These are phyloP conservation scores for Trichoderma sp. DNA, from an alignment of 2,329 filamentous ascomycete species.

Conservation along the genomic window DNA sequence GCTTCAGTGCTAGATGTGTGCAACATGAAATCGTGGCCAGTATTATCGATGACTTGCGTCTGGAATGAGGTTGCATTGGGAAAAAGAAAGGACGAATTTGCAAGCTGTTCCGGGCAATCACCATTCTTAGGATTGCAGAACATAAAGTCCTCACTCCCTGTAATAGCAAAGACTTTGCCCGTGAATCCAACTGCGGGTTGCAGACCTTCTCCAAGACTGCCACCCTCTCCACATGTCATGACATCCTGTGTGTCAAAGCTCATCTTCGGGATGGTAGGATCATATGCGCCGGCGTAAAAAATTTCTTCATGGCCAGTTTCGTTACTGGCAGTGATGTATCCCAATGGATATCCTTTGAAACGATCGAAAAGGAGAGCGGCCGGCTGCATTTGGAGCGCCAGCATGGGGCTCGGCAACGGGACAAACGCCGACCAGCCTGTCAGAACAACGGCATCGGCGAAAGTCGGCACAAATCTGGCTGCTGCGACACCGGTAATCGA, in stretches of 20 bases:
- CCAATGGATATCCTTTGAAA: not conserved
- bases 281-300: not conserved
- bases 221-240: slow-evolving; percentile 6
- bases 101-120: not conserved
- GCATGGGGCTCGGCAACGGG: not conserved
- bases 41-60: not conserved
- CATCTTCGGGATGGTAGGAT: not conserved
- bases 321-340: not conserved
- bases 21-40: slow-evolving; percentile 4
- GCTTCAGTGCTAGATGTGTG: not conserved
- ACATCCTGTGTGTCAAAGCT: not conserved
- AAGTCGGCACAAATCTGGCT: not conserved
- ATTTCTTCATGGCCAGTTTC: not conserved
- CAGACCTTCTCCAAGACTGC: not conserved
- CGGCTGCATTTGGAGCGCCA: not conserved
- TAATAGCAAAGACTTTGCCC: not conserved
- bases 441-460: not conserved
- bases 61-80: not conserved
- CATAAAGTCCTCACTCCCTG: not conserved
- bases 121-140: not conserved
- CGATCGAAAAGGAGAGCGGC: not conserved
- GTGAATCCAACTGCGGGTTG: not conserved
- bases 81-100: not conserved
- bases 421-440: slow-evolving; percentile 5
- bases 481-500: slow-evolving; percentile 1